Conservation (phyloP, 371 early-diverging fungal genomes). For the Sporodiniella umbellata region DNA sequence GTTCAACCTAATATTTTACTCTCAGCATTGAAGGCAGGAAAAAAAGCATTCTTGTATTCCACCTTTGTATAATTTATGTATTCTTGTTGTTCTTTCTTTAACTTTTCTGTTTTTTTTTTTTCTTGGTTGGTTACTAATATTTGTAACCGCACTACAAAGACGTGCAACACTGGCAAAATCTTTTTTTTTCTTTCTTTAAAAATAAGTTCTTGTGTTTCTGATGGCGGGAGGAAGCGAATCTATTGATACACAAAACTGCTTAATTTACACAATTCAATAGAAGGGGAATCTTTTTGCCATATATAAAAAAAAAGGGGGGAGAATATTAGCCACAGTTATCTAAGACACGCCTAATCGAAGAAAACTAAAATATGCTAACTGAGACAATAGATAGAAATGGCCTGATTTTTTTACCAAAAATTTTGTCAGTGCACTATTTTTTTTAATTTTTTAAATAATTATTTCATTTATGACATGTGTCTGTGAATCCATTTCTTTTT, state of each 20-base stretch:
- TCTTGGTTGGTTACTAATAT: no score
- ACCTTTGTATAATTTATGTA: no score
- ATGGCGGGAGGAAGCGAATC: no score
- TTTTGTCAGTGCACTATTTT: not conserved
- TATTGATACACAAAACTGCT: not conserved
- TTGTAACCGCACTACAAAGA: no score
- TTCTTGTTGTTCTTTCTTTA: no score
- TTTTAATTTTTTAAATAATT: slow-evolving; percentile 2
- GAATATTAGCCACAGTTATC: not conserved
- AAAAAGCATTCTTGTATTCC: no score
- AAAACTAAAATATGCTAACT: not conserved
- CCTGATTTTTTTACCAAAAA: not conserved
- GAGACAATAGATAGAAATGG: not conserved
- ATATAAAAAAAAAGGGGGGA: not conserved
- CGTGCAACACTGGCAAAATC: no score
- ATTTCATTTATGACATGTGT: not conserved
- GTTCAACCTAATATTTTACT: not conserved
- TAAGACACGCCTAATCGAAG: not conserved
- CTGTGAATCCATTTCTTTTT: no score
- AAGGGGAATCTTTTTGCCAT: not conserved
- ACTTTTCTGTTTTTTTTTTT: no score
- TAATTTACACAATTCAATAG: not conserved
- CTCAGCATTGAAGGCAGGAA: not conserved
- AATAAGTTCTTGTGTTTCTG: no score
- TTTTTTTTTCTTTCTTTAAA: no score